Conservation (phyloP, 305 asterid genomes). For the Coffea humblotiana region DNA sequence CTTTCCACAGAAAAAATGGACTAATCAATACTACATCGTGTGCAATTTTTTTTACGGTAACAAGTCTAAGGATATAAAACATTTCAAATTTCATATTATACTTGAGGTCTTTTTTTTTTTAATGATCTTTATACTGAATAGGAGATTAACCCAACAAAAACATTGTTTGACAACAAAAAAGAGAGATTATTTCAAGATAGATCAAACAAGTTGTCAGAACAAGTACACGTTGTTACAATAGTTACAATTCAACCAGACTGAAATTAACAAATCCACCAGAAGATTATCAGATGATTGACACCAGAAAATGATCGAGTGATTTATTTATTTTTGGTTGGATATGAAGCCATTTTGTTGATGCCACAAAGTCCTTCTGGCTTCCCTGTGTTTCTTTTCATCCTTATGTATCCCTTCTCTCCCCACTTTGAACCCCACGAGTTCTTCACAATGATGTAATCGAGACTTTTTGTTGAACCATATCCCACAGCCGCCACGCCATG, state of each 20-base stretch:
- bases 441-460: slow-evolving; percentile 59
- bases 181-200: too few species aligned
- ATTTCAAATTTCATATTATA: too few species aligned
- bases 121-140: too few species aligned
- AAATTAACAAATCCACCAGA: neutral
- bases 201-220: neutral
- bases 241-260: neutral
- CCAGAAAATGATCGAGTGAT: neutral
- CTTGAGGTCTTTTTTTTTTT: too few species aligned
- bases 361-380: slow-evolving; percentile 76
- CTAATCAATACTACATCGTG: too few species aligned
- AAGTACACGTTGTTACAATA: neutral
- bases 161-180: too few species aligned
- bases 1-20: too few species aligned
- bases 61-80: too few species aligned
- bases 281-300: slow-evolving; percentile 13
- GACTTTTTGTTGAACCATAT: slow-evolving; percentile 51
- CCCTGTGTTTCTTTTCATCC: slow-evolving; percentile 78
- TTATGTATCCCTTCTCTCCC: slow-evolving; percentile 92
- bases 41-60: too few species aligned
- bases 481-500: slow-evolving; percentile 76
- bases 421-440: slow-evolving; percentile 87
- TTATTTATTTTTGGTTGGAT: slow-evolving; percentile 72
- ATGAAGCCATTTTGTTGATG: slow-evolving; percentile 79
- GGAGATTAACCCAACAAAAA: too few species aligned